A percentile compares a stretch with the other conserved stretches of the same genome.
Evolutionary conservation across 371 early-diverging fungal genomes (phyloP).

Genomic region (Mortierella sp.): DNA sequence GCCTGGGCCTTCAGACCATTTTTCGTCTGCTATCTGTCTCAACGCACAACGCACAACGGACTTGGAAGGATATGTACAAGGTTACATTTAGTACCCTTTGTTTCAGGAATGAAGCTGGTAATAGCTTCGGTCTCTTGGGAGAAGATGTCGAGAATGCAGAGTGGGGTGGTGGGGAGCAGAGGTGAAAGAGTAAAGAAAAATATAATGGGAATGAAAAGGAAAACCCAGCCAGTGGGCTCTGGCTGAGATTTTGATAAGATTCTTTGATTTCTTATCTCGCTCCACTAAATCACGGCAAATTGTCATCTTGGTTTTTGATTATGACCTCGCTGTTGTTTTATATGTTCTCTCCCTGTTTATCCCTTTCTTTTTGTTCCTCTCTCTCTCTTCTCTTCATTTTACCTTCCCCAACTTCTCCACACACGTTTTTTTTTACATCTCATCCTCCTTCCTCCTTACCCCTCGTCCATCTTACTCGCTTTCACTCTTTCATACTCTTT

Average conservation of each 20-base stretch:
- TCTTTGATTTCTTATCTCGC: neutral
- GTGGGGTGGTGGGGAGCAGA: no score
- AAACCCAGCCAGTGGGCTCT: neutral
- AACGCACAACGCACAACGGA: no score
- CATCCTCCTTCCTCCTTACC: neutral
- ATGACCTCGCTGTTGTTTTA: neutral
- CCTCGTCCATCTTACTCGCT: neutral
- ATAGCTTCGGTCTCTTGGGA: no score
- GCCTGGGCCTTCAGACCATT: no score
- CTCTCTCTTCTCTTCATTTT: conserved; percentile 3
- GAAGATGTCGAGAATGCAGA: no score
- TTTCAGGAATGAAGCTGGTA: neutral
- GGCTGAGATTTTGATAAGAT: neutral
- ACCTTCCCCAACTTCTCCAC: conserved; percentile 4
- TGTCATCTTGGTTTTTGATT: conserved; percentile 5
- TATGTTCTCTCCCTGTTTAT: conserved; percentile 2
- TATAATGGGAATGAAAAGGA: neutral
- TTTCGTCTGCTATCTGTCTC: no score
- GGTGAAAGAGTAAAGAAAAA: neutral
- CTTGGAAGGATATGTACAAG: no score
- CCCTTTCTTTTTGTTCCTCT: neutral
- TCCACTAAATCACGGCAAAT: neutral
- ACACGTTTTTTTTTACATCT: neutral
- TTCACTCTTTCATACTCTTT: no score
- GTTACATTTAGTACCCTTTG: neutral